Evolutionary conservation across 2,329 filamentous ascomycete species (phyloP).

Genomic region (Peltaster fructicola): DNA sequence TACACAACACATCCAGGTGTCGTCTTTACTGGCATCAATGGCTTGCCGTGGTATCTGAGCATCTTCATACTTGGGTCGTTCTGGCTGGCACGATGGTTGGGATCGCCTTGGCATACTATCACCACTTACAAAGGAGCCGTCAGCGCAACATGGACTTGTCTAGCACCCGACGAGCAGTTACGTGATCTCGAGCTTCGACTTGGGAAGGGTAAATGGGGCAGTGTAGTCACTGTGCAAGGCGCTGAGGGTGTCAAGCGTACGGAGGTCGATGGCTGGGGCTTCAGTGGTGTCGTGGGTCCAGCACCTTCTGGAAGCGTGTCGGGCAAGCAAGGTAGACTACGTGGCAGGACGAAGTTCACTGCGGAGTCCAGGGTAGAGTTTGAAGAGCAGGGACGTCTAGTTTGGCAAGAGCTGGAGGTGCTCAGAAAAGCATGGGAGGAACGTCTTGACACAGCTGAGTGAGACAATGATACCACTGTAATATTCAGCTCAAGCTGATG

Average conservation of each 20-base stretch:
- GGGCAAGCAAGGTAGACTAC: slow-evolving; percentile 38
- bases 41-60: slow-evolving; percentile 51
- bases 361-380: slow-evolving; percentile 51
- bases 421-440: slow-evolving; percentile 21
- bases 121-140: slow-evolving; percentile 60
- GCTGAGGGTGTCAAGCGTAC: slow-evolving; percentile 51
- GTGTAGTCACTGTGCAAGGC: slow-evolving; percentile 43
- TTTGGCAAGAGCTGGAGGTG: slow-evolving; percentile 22
- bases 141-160: slow-evolving; percentile 59
- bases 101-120: slow-evolving; percentile 75
- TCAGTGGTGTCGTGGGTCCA: slow-evolving; percentile 38
- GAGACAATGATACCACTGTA: no score
- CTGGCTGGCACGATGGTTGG: slow-evolving; percentile 55
- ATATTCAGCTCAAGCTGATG: no score
- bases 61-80: slow-evolving; percentile 51
- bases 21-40: slow-evolving; percentile 64
- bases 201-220: slow-evolving; percentile 67
- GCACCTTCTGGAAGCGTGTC: slow-evolving; percentile 19
- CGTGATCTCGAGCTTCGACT: slow-evolving; percentile 34
- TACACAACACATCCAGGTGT: slow-evolving; percentile 80
- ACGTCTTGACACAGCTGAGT: slow-evolving; percentile 23
- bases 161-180: slow-evolving; percentile 46
- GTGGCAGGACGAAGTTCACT: slow-evolving; percentile 40
- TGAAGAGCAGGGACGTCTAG: slow-evolving; percentile 44
- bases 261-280: slow-evolving; percentile 75